Evolutionary conservation across 1,139 yeast genomes (phyloP).

Genomic region (Taphrina confusa): DNA sequence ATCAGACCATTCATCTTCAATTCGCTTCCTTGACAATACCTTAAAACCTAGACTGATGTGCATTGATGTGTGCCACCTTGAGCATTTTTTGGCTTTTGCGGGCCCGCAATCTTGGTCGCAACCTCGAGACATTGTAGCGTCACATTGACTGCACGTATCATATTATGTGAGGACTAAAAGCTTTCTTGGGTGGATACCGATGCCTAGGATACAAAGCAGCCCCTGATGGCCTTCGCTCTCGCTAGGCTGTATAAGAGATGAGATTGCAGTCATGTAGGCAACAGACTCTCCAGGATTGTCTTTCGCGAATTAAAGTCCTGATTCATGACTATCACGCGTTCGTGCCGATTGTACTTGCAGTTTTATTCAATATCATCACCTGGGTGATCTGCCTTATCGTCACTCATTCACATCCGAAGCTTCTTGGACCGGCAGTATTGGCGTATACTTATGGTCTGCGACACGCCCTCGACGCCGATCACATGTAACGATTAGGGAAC

Average conservation of each 20-base stretch:
- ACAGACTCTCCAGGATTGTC: too few relatives aligned
- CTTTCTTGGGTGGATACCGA: too few relatives aligned
- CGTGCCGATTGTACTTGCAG: constrained; percentile 20
- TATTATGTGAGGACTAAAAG: too few relatives aligned
- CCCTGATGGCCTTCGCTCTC: too few relatives aligned
- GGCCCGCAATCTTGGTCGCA: neutral
- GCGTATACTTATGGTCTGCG: constrained; percentile 35
- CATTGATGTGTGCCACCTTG: neutral
- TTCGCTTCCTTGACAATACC: too few relatives aligned
- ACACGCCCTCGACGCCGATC: constrained; percentile 37
- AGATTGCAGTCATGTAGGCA: too few relatives aligned
- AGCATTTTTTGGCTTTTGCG: neutral
- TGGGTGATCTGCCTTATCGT: constrained; percentile 33
- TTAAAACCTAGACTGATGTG: too few relatives aligned
- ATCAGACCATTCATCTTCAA: too few relatives aligned
- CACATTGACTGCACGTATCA: too few relatives aligned
- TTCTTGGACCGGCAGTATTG: constrained; percentile 22
- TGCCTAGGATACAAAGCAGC: too few relatives aligned
- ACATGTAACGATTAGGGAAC: constrained; percentile 23
- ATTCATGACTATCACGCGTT: constrained; percentile 1
- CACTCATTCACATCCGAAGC: constrained; percentile 3
- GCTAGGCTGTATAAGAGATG: too few relatives aligned
- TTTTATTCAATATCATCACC: constrained; percentile 17
- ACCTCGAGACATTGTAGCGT: too few relatives aligned
- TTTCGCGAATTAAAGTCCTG: neutral